These are phyloP conservation scores for Colletotrichum sidae DNA, from an alignment of 2,329 filamentous ascomycete species.

Conservation along the genomic window DNA sequence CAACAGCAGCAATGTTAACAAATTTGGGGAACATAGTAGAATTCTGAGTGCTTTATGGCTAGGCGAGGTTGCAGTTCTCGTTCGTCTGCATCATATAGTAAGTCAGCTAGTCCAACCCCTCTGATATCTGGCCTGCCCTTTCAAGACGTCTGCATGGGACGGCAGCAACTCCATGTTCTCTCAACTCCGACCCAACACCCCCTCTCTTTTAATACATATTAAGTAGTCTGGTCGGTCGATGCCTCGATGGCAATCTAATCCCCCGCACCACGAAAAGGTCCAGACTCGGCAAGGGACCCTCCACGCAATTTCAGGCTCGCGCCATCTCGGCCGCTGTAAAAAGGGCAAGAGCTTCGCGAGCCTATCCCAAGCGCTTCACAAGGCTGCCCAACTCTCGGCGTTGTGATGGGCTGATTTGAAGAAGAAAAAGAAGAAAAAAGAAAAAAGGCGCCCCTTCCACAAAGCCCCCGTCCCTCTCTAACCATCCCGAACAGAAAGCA, in stretches of 20 bases:
- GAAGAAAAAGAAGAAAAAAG: slow-evolving; percentile 25
- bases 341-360: neutral
- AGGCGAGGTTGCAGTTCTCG: too few species aligned
- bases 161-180: neutral
- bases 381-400: slow-evolving; percentile 50
- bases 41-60: too few species aligned
- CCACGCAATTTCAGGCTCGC: slow-evolving; percentile 35
- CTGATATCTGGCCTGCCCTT: too few species aligned
- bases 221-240: slow-evolving; percentile 41
- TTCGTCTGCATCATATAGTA: too few species aligned
- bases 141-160: too few species aligned
- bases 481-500: slow-evolving; percentile 22
- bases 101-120: too few species aligned
- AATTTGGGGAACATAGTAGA: too few species aligned
- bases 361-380: slow-evolving; percentile 41
- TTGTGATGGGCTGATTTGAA: slow-evolving; percentile 46
- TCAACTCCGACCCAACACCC: neutral
- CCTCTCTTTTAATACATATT: neutral
- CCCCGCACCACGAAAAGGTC: slow-evolving; percentile 39
- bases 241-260: slow-evolving; percentile 26
- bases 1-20: too few species aligned
- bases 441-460: slow-evolving; percentile 12
- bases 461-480: slow-evolving; percentile 22
- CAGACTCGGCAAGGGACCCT: slow-evolving; percentile 38
- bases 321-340: neutral